Conservation (phyloP, 164 flowering plant genomes). For the Warburgia ugandensis region DNA sequence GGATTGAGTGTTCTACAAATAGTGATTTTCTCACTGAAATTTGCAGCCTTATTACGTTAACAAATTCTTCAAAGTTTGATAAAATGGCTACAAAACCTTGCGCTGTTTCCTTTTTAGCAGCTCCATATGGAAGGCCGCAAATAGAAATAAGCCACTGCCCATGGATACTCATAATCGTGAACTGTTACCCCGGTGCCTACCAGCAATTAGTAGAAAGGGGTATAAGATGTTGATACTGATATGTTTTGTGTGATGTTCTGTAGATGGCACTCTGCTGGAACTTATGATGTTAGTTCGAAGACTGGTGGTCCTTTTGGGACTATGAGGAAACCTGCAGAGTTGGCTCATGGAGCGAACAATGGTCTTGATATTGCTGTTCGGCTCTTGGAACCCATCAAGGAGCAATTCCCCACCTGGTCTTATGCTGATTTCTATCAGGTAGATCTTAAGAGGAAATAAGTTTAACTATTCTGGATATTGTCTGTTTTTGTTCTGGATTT, state of each 20-base stretch:
- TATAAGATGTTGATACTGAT: not conserved
- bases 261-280: conserved; percentile 98
- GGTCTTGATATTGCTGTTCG: conserved; percentile 80
- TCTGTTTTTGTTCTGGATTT: not conserved
- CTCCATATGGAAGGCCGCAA: not conserved
- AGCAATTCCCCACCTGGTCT: conserved; percentile 64
- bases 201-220: too few relatives aligned
- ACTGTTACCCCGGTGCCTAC: too few relatives aligned
- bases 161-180: too few relatives aligned
- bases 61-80: too few relatives aligned
- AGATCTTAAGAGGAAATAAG: too few relatives aligned
- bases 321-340: conserved; percentile 57
- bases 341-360: conserved; percentile 62
- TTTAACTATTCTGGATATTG: not conserved
- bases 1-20: too few relatives aligned
- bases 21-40: too few relatives aligned
- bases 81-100: not conserved
- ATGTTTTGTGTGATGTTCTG: not conserved
- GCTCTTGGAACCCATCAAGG: conserved; percentile 75
- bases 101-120: not conserved
- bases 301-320: conserved; percentile 97
- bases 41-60: too few relatives aligned
- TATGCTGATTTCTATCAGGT: conserved; percentile 90
- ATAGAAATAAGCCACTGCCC: too few relatives aligned
- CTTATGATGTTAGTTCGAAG: conserved; percentile 61